Evolutionary conservation across 768 basidiomycete species (phyloP), one percentile per base, ranked within the genome.

Genomic region (Tricholoma sp.): DNA sequence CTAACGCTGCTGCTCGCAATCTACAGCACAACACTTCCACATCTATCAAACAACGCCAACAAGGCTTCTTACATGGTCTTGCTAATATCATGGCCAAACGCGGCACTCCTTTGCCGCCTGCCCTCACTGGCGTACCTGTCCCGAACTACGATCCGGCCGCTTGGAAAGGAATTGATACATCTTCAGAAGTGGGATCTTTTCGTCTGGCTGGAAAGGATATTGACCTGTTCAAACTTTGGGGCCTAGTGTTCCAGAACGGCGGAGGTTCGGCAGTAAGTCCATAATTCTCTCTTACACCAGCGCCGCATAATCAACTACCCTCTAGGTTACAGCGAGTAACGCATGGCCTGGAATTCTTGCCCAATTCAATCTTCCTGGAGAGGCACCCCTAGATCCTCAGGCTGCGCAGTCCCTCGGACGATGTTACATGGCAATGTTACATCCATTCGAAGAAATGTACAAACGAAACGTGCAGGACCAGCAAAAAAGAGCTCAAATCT

Each of bases 191-290:
- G 10, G 91, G 91, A 32, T 71, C 78, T 39, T 76, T 92, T 68
- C 81, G 82, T 49, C 65, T 93, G 17, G 86, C 83, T 2, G 88
- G 87, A 15, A 86, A 80, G 67, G 89, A 91, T 61, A 71, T 93
- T 45, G 86, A 89, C 66, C 68, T 93, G n/a, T 85, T 87, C 69
- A 87, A 78, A 64, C 70, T 93, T 9, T 92, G 86, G 84, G 76
- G 75, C 11, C 58, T 81, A 41, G 85, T 89, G 45, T 72, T 72
- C 56, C 78, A 82, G 59, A 62, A 71, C 34, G 91, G 91, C 24
- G 90, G 90, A 29, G 74, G 75, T 15, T 68, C 71, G 59, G 81
- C 78, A 64, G 91, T 91, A 72, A 64, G 80, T 73, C 53, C 53
- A 24, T 48, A 12, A 49, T 49, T 57, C 51, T 55, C 49, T 45